Base-by-base conservation (phyloP, 2,329 filamentous ascomycete species). In the Stagonosporopsis vannaccii region DNA sequence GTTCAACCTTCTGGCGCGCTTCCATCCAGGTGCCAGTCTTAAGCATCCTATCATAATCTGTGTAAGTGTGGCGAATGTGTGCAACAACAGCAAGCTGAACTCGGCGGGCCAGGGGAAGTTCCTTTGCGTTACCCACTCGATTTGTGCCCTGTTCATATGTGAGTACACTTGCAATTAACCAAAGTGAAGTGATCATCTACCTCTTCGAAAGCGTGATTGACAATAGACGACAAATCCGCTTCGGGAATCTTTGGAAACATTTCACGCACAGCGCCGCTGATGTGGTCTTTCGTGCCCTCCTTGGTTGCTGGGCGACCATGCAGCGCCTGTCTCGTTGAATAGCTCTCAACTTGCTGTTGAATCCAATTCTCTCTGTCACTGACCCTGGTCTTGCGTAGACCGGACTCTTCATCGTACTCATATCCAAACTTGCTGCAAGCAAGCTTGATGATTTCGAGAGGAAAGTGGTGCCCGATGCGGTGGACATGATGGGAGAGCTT, bases 171-270 rank as follows among this genome's bases (percentile, higher is more conserved):
- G 13, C n/a, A 40, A 26, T 8, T 15, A 11, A 19, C 32, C 6
- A 30, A 15, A 15, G 12, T 20, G 13, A 15, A 23, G 6, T 8
- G 28, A 30, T 19, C 33, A 48, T 45, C 47, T 77, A 84, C 82
- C 77, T 85, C 81, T 73, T 84, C 79, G 74, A 87, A 88, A 25
- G 86, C 84, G 55, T 83, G 85, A 58, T 82, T 80, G 61, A 87
- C 82, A 54, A 88, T 87, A 48, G 81, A 78, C 42, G 82, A 78
- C 9, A 87, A 68, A 68, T 87, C 84, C 50, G 79, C 77, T 46
- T 84, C 80, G 2, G 85, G 86, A 23, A 88, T 87, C 57, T 83
- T 85, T 4, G 86, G 85, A 62, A 87, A 88, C 25, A 88, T 75
- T 65, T 88, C 86, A 58, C 79, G 82, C 45, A 89, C 82, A 11